These are phyloP conservation scores for Ceratobasidium sp. DNA, from an alignment of 1,284 basidiomycete species.

Conservation along the genomic window DNA sequence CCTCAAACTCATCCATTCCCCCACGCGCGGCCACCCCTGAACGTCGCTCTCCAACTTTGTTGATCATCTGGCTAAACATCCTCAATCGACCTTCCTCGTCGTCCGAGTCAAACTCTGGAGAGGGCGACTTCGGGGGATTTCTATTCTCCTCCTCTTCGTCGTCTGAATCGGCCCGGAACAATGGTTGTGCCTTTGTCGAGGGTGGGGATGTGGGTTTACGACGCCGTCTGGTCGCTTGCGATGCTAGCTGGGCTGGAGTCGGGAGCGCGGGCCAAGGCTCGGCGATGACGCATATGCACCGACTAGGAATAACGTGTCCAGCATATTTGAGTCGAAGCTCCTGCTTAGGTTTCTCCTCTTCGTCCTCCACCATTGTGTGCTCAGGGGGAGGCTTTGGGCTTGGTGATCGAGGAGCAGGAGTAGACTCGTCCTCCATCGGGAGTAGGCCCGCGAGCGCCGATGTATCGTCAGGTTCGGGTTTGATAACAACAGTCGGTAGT, in stretches of 20 bases:
- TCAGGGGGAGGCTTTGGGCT: slow-evolving; percentile 27
- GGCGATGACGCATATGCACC: slow-evolving; percentile 46
- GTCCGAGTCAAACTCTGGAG: slow-evolving; percentile 28
- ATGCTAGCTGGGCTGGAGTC: slow-evolving; percentile 35
- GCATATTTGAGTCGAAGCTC: slow-evolving; percentile 42
- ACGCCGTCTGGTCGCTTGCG: slow-evolving; percentile 10
- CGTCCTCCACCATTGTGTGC: slow-evolving; percentile 36
- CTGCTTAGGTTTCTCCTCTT: slow-evolving; percentile 48
- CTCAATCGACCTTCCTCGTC: slow-evolving; percentile 31
- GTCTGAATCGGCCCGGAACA: slow-evolving; percentile 37
- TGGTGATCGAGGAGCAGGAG: slow-evolving; percentile 15
- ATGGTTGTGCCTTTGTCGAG: slow-evolving; percentile 8
- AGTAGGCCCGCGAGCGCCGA: slow-evolving; percentile 27
- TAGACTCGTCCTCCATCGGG: slow-evolving; percentile 42
- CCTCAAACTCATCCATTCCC: slow-evolving; percentile 39
- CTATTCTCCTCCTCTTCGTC: slow-evolving; percentile 8
- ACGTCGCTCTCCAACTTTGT: slow-evolving; percentile 24
- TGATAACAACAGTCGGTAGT: slow-evolving; percentile 13
- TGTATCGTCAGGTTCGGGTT: slow-evolving; percentile 45
- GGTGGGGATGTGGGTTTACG: slow-evolving; percentile 9
- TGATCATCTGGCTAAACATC: slow-evolving; percentile 42
- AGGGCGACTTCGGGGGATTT: background rate
- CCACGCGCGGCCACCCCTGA: slow-evolving; percentile 32
- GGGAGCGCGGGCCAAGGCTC: slow-evolving; percentile 45
- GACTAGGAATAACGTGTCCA: slow-evolving; percentile 45